Percentiles rank a stretch among this genome's conserved stretches.
Conservation (phyloP, 257 asterid genomes). For the Scutellaria baicalensis region DNA sequence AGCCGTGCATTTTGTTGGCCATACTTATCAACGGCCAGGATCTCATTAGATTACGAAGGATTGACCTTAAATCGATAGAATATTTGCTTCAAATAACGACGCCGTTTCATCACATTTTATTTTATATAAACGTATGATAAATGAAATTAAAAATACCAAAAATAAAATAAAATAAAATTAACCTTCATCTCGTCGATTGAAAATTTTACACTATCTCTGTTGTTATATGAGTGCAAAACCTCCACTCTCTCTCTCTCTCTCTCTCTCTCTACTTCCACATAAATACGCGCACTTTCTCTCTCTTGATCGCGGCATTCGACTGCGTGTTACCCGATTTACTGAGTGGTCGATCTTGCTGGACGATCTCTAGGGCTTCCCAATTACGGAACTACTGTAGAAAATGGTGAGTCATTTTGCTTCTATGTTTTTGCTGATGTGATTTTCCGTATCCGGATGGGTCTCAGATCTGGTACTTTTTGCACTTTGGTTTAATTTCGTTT, state of each 20-base stretch:
- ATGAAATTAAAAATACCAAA: neutral
- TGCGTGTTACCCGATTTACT: conserved; percentile 6
- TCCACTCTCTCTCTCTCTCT: conserved; percentile 18
- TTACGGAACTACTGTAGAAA: conserved; percentile 16
- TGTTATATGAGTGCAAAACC: conserved; percentile 17
- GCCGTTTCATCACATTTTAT: neutral
- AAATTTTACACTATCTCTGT: neutral
- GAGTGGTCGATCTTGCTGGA: conserved; percentile 17
- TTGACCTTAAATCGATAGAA: neutral
- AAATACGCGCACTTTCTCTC: conserved; percentile 24
- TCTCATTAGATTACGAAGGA: neutral
- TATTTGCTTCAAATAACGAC: neutral
- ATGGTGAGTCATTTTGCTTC: conserved; percentile 34
- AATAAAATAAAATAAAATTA: neutral
- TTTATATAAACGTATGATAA: neutral
- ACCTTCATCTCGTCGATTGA: conserved; percentile 16
- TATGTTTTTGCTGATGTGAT: conserved; percentile 9
- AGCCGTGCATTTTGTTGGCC: conserved; percentile 1
- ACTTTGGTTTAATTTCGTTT: conserved; percentile 3
- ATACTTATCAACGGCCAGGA: neutral
- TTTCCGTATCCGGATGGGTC: conserved; percentile 5
- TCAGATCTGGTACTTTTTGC: conserved; percentile 26
- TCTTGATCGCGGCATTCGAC: conserved; percentile 26
- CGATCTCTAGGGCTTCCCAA: conserved; percentile 26
- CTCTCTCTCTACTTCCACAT: neutral